Evolutionary conservation across 352 stramenopile species (phyloP), one percentile per base, ranked within the genome.

Genomic region (Phytopythium kandeliae): DNA sequence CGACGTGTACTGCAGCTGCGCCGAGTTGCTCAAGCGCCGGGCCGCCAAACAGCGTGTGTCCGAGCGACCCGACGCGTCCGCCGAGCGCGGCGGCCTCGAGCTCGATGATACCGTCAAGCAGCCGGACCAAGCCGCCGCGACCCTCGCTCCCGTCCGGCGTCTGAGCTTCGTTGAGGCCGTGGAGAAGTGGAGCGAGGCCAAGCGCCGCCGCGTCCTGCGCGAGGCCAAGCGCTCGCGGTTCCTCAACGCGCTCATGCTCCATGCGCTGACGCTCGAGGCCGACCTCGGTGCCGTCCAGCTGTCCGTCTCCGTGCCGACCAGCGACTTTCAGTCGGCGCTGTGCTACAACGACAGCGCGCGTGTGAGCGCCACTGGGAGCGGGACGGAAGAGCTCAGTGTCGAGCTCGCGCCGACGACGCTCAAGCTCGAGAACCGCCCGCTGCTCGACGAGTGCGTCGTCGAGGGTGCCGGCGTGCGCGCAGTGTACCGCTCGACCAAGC

Each of bases 381-480:
- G 7, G 11, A 31, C 22, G 3, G 47, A 52, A n/a, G 21, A 52
- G 21, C 30, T 43, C 34, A 33, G 30, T 15, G 24, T 52, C 24
- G 47, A 52, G 11, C 31, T 44, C 5, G 61, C 54, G 17, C 51
- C 45, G 19, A 70, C 52, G 16, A 61, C 33, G 19, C 65, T 62
- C 58, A 60, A 60, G 51, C 51, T 89, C 7, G 60, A 84, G 47
- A 87, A 78, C 38, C 58, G 65, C 4, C 78, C 78, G 12, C 46
- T 64, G 7, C 62, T 72, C 28, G 78, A 86, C 40, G 74, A 86
- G 52, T 87, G 74, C 37, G 48, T 74, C 4, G 42, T 92, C 26
- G 58, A 80, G 45, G 68, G 62, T 33, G 67, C 61, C 2, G 74
- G 74, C 16, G 62, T 60, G 4, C 65, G 63, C 2, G 48, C 81